Evolutionary conservation across 352 stramenopile species (phyloP), one percentile per base, ranked within the genome.

Genomic region (Aphanomyces stellatus): DNA sequence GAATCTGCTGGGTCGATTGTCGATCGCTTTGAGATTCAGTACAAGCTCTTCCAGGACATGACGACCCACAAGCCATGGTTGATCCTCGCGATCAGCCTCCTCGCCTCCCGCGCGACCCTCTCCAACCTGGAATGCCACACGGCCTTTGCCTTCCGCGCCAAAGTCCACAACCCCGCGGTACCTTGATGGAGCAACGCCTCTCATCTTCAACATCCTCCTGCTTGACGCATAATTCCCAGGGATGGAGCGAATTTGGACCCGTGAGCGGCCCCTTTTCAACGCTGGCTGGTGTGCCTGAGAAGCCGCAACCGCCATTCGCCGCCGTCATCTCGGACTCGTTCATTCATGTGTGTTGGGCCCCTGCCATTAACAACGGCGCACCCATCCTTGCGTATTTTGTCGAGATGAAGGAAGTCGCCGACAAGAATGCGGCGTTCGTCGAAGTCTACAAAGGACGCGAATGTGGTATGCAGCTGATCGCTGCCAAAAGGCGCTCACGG

Each of bases 21-120:
- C 1, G 84, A 92, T 69, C 72, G 81, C 1, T 91, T 90, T 64
- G 84, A 92, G 57, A 59, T 90, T 22, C 84, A 92, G 61, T 91
- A 80, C 57, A 75, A 77, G 24, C 65, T 72, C 28, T 73, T 71
- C 5, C 74, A 90, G 31, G 85, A 76, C 48, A 55, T 25, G 17
- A 2, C 41, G 11, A 51, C 61, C 17, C 76, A 82, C 65, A 81
- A 77, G 41, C 31, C 72, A 0, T 92, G 84, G 84, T 55, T 66
- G 0, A 74, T 71, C 0, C 74, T 93, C 1, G 65, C 74, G 0
- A 71, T 71, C 27, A 73, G 76, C 28, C 71, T 71, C 0, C 59
- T 72, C 0, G 72, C 71, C n/a, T 80, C 83, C 40, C 72, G 79
- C 48, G 71, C 81, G 2, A 69, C 63, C 0, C 74, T 93, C 0